Conservation (phyloP, 306 rosid species). For the Acacia melanoxylon region DNA sequence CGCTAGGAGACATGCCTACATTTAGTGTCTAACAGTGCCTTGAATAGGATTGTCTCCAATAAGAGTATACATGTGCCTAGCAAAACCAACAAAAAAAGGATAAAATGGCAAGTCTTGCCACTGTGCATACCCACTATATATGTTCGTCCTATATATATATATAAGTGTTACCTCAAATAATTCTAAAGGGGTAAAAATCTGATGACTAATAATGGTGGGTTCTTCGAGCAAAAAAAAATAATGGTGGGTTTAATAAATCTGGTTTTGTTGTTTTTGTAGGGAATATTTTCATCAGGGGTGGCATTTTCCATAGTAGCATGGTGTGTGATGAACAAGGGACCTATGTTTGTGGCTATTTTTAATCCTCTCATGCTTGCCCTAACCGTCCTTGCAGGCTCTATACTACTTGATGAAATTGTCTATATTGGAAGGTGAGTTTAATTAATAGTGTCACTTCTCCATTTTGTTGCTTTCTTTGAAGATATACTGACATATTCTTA, state of each 20-base stretch:
- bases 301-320: slow-evolving; percentile 33
- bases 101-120: no score
- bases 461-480: no score
- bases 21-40: no score
- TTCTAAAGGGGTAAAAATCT: not conserved
- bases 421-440: slow-evolving; percentile 39
- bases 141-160: no score
- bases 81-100: no score
- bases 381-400: slow-evolving; percentile 32
- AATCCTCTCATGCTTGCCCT: slow-evolving; percentile 45
- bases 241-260: not conserved
- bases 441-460: no score
- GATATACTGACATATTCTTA: no score
- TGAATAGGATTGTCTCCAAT: no score
- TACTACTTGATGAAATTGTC: slow-evolving; percentile 35
- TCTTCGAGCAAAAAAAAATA: no score
- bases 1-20: accelerated
- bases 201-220: not conserved
- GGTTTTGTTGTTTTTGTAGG: slow-evolving; percentile 23
- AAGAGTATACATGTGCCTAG: no score
- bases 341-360: slow-evolving; percentile 45
- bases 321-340: slow-evolving; percentile 46
- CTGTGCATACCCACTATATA: no score
- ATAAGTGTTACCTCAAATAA: no score
- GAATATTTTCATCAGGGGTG: slow-evolving; percentile 39